Base-by-base conservation (phyloP, 441 rosid species). In the Populus hybrid region DNA sequence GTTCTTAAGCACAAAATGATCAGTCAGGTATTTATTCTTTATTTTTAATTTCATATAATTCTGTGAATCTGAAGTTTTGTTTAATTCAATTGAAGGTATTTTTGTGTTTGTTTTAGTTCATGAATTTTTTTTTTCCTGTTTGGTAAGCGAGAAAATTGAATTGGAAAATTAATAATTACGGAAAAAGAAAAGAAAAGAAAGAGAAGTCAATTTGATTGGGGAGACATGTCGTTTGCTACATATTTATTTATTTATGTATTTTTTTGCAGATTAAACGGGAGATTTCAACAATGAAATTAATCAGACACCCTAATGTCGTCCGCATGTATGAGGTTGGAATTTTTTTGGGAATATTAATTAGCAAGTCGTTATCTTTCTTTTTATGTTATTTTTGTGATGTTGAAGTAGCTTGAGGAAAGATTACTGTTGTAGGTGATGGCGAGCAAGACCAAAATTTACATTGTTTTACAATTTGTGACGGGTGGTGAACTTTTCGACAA, bases 401-500 rank as follows among this genome's bases (percentile, higher is more conserved):
- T 9, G 71, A 21, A 59, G 16, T 76, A 42, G 83, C 30, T 81
- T 78, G 18, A 21, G 2, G 68, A 69, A 72, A 69, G 74, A 8
- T 76, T 83, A 6, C 70, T 90, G 42, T 67, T 86, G 82, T 30
- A 94, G 99, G 99, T 96, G 79, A 96, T 96, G 99, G 99, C 99
- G 8, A 96, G 98, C 89, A 96, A 96, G 88, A 88, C 94, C 9
- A 94, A 92, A 82, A 93, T 96, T 78, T 96, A 96, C 82, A 93
- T 96, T 32, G 98, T 96, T 61, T 72, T 96, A 89, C 96, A 96
- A 77, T 92, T 96, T 63, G 97, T 93, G 36, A 94, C 99, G 46
- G 99, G 99, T 42, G 98, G 97, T 36, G 99, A 96, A 88, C 97
- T 96, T 82, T 94, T 96, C 78, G 98, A 96, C 87, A 92, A 90